Evolutionary conservation across 2,329 filamentous ascomycete genomes (phyloP).

Genomic region (Xylariales sp.): DNA sequence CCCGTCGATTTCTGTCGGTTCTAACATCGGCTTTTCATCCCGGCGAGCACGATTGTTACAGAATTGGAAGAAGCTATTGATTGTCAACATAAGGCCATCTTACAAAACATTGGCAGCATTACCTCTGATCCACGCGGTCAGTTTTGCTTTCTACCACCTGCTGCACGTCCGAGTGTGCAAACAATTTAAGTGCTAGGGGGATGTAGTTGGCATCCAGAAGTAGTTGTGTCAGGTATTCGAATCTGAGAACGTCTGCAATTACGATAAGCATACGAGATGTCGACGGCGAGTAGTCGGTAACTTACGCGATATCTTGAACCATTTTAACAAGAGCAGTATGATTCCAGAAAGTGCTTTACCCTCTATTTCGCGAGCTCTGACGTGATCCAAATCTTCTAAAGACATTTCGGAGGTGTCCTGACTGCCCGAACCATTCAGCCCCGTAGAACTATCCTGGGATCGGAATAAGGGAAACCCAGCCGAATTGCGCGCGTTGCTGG

Average conservation of each 20-base stretch:
- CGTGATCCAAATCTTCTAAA: slow-evolving; percentile 75
- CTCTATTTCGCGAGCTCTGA: slow-evolving; percentile 79
- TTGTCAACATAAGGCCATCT: slow-evolving; percentile 15
- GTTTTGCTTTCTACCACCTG: slow-evolving; percentile 81
- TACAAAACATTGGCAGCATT: slow-evolving; percentile 19
- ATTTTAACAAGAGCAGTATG: slow-evolving; percentile 84
- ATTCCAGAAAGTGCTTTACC: slow-evolving; percentile 90
- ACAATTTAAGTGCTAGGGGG: slow-evolving; percentile 85
- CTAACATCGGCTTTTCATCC: slow-evolving; percentile 20
- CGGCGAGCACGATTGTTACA: slow-evolving; percentile 53
- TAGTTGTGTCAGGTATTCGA: slow-evolving; percentile 91
- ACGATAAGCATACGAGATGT: slow-evolving; percentile 11
- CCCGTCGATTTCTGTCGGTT: slow-evolving; percentile 25
- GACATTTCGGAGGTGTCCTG: slow-evolving; percentile 42
- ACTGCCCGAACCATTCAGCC: slow-evolving; percentile 24
- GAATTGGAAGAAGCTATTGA: slow-evolving; percentile 78
- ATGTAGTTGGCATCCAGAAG: slow-evolving; percentile 94
- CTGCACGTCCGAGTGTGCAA: slow-evolving; percentile 91
- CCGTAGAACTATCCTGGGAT: slow-evolving; percentile 24
- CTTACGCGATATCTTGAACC: slow-evolving; percentile 93
- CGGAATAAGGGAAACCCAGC: slow-evolving; percentile 24
- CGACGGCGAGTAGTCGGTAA: slow-evolving; percentile 12
- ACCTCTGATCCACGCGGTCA: slow-evolving; percentile 79
- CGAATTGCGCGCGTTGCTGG: slow-evolving; percentile 34
- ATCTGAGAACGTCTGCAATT: slow-evolving; percentile 77